Base-by-base conservation (phyloP, 1,284 basidiomycete species). In the Hortiboletus rubellus region DNA sequence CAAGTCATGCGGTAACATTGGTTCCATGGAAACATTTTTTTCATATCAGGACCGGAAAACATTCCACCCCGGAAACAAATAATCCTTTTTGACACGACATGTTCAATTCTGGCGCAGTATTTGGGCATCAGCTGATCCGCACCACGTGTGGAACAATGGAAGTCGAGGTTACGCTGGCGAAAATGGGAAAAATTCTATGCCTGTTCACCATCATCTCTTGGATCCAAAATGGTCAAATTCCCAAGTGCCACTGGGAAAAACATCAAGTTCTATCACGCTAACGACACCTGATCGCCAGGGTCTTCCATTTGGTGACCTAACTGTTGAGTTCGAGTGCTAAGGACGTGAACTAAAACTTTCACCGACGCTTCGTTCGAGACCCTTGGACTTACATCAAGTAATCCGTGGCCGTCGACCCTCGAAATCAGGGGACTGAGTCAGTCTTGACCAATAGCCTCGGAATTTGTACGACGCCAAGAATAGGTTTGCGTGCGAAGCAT, bases 71-170 rank as follows among this genome's bases (percentile, higher is more conserved):
- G 69, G 61, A 46, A 24, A 59, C 70, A 70, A 69, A 71, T 38
- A 65, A 50, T 59, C 24, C 40, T 41, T 60, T 59, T 64, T 61
- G 58, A 60, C 59, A 54, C 43, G 45, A 55, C 59, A 58, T 60
- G 30, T 58, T 61, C 61, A 53, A 42, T 59, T 61, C 57, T 60
- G 46, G 59, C 55, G 48, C 59, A 66, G 54, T 53, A n/a, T 65
- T 69, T 59, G 50, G 50, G 46, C 47, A 46, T 71, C 67, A 58
- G 55, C 55, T 71, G 71, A 68, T 66, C 60, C 59, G 58, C 56
- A 30, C 15, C 65, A 72, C 63, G 70, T 73, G 72, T 51, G 52
- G 59, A 60, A 64, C 60, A 71, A 71, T 71, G 69, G 69, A 71
- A 70, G 72, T 36, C 1, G 46, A 60, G 49, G 58, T 61, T 68